These are phyloP conservation scores for Pichia sporocuriosa DNA, from an alignment of 805 yeast species.

Conservation along the genomic window DNA sequence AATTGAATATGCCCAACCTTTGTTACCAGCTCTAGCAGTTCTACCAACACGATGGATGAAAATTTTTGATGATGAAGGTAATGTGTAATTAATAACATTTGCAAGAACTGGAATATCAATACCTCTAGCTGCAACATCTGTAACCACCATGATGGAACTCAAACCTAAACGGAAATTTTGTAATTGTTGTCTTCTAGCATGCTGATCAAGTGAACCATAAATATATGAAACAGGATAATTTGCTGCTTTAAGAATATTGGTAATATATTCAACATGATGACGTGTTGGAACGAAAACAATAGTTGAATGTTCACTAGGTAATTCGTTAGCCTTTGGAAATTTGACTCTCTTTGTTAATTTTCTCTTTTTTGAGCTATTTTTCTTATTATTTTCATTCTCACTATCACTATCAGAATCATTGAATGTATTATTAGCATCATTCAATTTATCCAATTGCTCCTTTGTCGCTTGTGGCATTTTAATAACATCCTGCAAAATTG, in stretches of 20 bases:
- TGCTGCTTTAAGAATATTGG: slow-evolving; percentile 59
- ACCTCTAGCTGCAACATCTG: slow-evolving; percentile 99
- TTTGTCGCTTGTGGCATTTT: slow-evolving; percentile 74
- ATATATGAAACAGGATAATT: slow-evolving; percentile 85
- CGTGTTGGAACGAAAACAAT: slow-evolving; percentile 94
- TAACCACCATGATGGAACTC: slow-evolving; percentile 84
- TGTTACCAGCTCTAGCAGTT: slow-evolving; percentile 98
- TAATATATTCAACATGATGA: slow-evolving; percentile 93
- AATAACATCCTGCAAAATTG: slow-evolving; percentile 75
- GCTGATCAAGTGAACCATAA: slow-evolving; percentile 92
- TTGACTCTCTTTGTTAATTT: slow-evolving; percentile 31
- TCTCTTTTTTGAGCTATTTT: slow-evolving; percentile 27
- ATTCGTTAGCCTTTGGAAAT: slow-evolving; percentile 71
- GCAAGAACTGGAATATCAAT: slow-evolving; percentile 96
- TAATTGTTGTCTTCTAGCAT: slow-evolving; percentile 85
- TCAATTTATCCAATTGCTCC: slow-evolving; percentile 55
- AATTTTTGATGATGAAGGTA: slow-evolving; percentile 89
- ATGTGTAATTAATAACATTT: slow-evolving; percentile 83
- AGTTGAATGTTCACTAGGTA: slow-evolving; percentile 83
- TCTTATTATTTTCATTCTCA: slow-evolving; percentile 31
- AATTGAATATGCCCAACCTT: slow-evolving; percentile 95
- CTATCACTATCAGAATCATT: slow-evolving; percentile 50
- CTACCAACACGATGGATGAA: slow-evolving; percentile 98
- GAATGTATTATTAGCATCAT: slow-evolving; percentile 39
- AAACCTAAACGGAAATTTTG: slow-evolving; percentile 79